Percentiles rank a stretch among this genome's conserved stretches.
Evolutionary conservation across 306 rosid genomes (phyloP).

Genomic region (Cercis canadensis): DNA sequence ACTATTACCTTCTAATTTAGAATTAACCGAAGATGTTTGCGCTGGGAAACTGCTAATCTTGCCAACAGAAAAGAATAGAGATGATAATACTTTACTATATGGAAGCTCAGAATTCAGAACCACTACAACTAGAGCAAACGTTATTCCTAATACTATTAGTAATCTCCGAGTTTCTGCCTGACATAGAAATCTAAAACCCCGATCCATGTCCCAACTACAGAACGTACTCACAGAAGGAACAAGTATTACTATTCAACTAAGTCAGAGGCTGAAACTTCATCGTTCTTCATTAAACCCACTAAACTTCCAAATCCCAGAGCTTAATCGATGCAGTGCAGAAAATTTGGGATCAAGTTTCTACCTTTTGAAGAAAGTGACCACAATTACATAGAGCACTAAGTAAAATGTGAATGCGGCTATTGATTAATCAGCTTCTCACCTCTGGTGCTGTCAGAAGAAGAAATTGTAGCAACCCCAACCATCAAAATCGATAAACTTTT

Average conservation of each 20-base stretch:
- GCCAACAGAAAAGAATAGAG: conserved; percentile 52
- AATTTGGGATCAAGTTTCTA: conserved; percentile 11
- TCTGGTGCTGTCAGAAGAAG: conserved; percentile 13
- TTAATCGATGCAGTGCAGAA: neutral
- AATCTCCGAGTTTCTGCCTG: conserved; percentile 59
- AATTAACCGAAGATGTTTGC: conserved; percentile 43
- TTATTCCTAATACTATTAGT: conserved; percentile 57
- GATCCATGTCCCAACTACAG: conserved; percentile 53
- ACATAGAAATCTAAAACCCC: conserved; percentile 53
- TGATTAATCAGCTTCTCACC: neutral
- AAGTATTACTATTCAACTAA: neutral
- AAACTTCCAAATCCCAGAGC: neutral
- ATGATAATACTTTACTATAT: conserved; percentile 45
- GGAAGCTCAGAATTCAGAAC: conserved; percentile 79
- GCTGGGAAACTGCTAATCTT: conserved; percentile 49
- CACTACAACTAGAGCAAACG: conserved; percentile 56
- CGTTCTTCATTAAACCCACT: conserved; percentile 24
- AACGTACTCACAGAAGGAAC: neutral
- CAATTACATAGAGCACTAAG: neutral
- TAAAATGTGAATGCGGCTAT: neutral
- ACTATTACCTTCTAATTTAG: conserved; percentile 28
- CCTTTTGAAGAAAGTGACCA: neutral
- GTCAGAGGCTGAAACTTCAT: conserved; percentile 24
- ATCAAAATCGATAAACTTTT: conserved; percentile 10
- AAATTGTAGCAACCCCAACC: conserved; percentile 33